Base-by-base conservation (phyloP, 495 filamentous ascomycete genomes). In the Lophiostoma macrostomum region DNA sequence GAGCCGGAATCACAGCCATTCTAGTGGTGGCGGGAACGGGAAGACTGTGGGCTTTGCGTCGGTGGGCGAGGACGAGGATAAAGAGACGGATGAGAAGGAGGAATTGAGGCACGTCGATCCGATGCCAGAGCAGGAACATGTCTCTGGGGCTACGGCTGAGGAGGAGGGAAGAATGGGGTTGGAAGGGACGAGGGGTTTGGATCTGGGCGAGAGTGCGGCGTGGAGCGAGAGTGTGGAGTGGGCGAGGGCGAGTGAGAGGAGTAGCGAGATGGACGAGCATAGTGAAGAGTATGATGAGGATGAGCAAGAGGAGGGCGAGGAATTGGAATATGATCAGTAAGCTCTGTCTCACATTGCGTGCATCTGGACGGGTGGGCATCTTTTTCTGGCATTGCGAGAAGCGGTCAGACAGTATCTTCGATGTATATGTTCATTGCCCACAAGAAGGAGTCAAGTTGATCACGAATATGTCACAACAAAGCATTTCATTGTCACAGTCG, bases 21-120 rank as follows among this genome's bases (percentile, higher is more conserved):
- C 46, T 11, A 19, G 37, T 1, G 28, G 4, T 5, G 29, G 36
- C 23, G 44, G 43, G 3, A 56, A 47, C 19, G 43, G 63, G 20
- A 69, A 69, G 64, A 68, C 56, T 35, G 66, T 69, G 35, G 67
- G 65, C 19, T 69, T 67, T 63, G 67, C 63, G 2, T 50, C 52
- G 41, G 12, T 49, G 20, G 56, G 50, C 22, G 49, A 48, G 22
- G 56, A 27, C 16, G 54, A 53, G n/a, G 64, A 58, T 12, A 47
- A 59, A 35, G 38, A n/a, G 27, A 54, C 36, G 20, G 40, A 24
- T 36, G 14, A 35, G 20, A 36, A 61, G 31, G 36, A 19, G 42
- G 41, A 18, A 38, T 45, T 71, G 52, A 46, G 48, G 16, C 51
- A 63, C 28, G 60, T 71, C 12, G 68, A 69, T 29, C 68, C 68